Evolutionary conservation across 2,329 filamentous ascomycete genomes (phyloP).

Genomic region (Daldinia sp.): DNA sequence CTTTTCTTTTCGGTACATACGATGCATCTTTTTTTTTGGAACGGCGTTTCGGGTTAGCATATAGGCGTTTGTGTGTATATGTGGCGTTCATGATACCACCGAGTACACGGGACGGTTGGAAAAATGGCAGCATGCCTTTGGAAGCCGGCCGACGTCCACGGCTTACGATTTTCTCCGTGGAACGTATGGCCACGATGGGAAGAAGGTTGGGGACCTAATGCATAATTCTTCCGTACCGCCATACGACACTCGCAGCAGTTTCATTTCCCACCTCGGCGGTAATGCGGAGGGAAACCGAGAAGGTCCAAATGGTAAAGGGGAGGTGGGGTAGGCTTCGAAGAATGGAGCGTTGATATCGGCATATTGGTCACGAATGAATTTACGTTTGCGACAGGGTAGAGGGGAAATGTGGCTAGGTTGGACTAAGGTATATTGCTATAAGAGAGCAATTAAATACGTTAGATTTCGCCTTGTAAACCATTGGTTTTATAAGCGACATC

Average conservation of each 20-base stretch:
- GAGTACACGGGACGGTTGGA: slow-evolving; percentile 40
- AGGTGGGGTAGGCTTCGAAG: slow-evolving; percentile 16
- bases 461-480: slow-evolving; percentile 15
- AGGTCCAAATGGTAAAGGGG: slow-evolving; percentile 2
- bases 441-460: slow-evolving; percentile 39
- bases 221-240: slow-evolving; percentile 34
- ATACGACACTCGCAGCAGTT: neutral
- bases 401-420: slow-evolving; percentile 16
- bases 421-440: slow-evolving; percentile 36
- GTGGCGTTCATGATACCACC: slow-evolving; percentile 35
- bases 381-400: slow-evolving; percentile 23
- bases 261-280: slow-evolving; percentile 26
- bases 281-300: slow-evolving; percentile 13
- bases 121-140: slow-evolving; percentile 17
- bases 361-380: slow-evolving; percentile 26
- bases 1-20: slow-evolving; percentile 31
- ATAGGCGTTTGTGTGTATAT: slow-evolving; percentile 27
- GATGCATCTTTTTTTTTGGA: slow-evolving; percentile 38
- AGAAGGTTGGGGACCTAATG: slow-evolving; percentile 36
- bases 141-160: slow-evolving; percentile 7
- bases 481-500: slow-evolving; percentile 20
- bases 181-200: slow-evolving; percentile 11
- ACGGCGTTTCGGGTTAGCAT: slow-evolving; percentile 38
- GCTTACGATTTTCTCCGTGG: slow-evolving; percentile 8
- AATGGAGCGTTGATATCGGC: slow-evolving; percentile 20